phyloP scores from a whole-genome alignment of 2,329 filamentous ascomycete genomes.

The Colletotrichum filicis region DNA sequence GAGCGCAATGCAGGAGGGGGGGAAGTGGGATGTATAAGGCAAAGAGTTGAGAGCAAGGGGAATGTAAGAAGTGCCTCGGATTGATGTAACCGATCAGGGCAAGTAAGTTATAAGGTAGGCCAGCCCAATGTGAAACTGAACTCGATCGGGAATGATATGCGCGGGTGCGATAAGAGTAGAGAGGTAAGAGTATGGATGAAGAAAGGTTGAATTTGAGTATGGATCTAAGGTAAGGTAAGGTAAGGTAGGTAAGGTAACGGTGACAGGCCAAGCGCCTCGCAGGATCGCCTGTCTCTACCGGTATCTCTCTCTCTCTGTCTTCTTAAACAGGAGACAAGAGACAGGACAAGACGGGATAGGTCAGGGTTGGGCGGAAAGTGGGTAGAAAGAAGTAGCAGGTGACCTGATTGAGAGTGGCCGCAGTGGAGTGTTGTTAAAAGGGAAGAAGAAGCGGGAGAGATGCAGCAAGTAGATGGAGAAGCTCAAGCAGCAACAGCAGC shows the following conservation, averaged over 20 bases:
- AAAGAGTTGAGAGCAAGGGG: not conserved
- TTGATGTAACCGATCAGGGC: conserved; percentile 4
- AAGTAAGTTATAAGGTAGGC: not conserved
- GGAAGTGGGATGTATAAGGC: not conserved
- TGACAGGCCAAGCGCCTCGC: conserved; percentile 1
- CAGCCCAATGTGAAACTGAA: not conserved
- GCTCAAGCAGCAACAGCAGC: not conserved
- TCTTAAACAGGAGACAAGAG: not conserved
- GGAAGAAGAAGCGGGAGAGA: conserved; percentile 29
- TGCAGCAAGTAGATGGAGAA: conserved; percentile 4
- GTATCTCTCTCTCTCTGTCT: not conserved
- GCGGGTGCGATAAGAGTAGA: not conserved
- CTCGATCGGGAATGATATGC: not conserved
- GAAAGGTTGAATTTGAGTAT: conserved; percentile 23
- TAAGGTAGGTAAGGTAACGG: not conserved
- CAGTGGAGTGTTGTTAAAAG: not conserved
- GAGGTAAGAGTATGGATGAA: not conserved
- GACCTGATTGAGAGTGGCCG: conserved; percentile 12
- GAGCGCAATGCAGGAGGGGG: not conserved
- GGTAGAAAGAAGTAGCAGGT: conserved; percentile 11
- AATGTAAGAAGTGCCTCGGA: not conserved
- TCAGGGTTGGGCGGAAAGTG: not conserved
- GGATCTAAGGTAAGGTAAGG: conserved; percentile 18
- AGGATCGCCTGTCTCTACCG: not conserved
- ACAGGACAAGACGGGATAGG: not conserved